Evolutionary conservation across 78 protist species (phyloP).

Genomic region (Monocercomonoides exilis): DNA sequence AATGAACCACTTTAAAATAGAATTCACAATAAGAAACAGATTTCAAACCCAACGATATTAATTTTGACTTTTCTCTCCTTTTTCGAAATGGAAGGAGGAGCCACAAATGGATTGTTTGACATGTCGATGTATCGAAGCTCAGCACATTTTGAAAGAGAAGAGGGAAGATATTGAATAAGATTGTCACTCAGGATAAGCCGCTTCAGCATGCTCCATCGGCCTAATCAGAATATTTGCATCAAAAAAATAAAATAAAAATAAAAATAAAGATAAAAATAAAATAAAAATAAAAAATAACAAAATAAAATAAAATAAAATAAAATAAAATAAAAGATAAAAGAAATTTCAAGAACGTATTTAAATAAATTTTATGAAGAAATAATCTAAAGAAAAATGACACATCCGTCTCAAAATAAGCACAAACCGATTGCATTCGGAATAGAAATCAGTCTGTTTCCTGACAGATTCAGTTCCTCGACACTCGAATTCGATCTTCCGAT

Average conservation of each 20-base stretch:
- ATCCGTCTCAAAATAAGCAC: neutral
- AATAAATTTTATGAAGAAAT: neutral
- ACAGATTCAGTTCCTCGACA: neutral
- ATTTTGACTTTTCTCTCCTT: too few species aligned
- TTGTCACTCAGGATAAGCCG: neutral
- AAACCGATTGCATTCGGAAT: neutral
- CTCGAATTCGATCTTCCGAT: neutral
- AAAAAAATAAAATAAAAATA: too few species aligned
- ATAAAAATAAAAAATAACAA: too few species aligned
- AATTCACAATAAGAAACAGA: too few species aligned
- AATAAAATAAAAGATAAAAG: too few species aligned
- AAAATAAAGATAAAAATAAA: too few species aligned
- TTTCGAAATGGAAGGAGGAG: neutral
- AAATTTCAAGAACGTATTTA: too few species aligned
- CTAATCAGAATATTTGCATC: too few species aligned
- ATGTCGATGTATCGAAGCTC: neutral
- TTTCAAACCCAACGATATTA: too few species aligned
- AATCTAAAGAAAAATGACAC: neutral
- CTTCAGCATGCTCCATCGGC: too few species aligned
- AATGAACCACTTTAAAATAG: too few species aligned
- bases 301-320: too few species aligned
- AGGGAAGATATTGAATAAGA: neutral
- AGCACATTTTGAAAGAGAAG: neutral
- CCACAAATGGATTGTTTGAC: neutral
- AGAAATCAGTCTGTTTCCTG: neutral